phyloP scores from a whole-genome alignment of 768 basidiomycete species.

The Boletus barrowsii region DNA sequence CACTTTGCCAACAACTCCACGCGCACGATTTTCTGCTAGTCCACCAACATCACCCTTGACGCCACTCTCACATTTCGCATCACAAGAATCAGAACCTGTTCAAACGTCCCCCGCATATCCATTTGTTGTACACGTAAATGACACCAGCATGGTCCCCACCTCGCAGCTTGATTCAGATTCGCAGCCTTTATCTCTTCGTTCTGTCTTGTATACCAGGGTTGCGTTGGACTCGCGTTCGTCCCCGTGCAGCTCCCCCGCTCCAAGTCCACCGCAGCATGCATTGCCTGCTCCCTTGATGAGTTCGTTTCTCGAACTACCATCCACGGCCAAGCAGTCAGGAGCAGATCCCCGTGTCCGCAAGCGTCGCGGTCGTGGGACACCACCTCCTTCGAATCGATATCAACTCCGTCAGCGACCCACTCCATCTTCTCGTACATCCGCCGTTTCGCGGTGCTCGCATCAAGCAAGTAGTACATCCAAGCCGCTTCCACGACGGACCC shows the following conservation, averaged over 20 bases:
- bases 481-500: slow-evolving; percentile 14
- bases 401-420: slow-evolving; percentile 30
- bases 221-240: slow-evolving; percentile 28
- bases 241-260: neutral
- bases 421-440: slow-evolving; percentile 10
- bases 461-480: slow-evolving; percentile 10
- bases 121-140: slow-evolving; percentile 28
- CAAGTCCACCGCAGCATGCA: slow-evolving; percentile 4
- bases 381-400: slow-evolving; percentile 23
- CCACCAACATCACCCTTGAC: slow-evolving; percentile 30
- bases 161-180: slow-evolving; percentile 38
- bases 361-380: slow-evolving; percentile 9
- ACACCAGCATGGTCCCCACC: slow-evolving; percentile 32
- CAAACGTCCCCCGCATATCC: slow-evolving; percentile 44
- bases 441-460: slow-evolving; percentile 19
- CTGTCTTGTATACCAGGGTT: slow-evolving; percentile 38
- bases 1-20: slow-evolving; percentile 4
- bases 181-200: slow-evolving; percentile 27
- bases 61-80: slow-evolving; percentile 28
- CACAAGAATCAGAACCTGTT: slow-evolving; percentile 46
- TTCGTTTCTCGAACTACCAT: slow-evolving; percentile 8
- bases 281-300: slow-evolving; percentile 6
- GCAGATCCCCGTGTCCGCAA: slow-evolving; percentile 5
- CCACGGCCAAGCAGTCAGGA: slow-evolving; percentile 5
- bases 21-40: slow-evolving; percentile 13